Base-by-base conservation (phyloP, 495 filamentous ascomycete species). In the Podospora fimiseda region DNA sequence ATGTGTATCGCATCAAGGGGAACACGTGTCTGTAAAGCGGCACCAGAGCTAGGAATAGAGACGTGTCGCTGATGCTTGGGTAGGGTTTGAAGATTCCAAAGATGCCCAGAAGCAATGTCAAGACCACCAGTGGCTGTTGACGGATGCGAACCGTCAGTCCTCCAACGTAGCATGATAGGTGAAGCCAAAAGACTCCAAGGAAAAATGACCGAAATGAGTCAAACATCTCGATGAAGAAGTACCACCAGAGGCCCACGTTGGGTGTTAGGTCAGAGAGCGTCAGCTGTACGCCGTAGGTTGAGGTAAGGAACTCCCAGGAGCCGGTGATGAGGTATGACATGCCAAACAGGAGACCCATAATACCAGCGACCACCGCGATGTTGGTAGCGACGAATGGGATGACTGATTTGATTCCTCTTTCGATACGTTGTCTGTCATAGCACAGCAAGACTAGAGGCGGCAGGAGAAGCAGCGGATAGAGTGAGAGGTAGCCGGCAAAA, bases 191-290 rank as follows among this genome's bases (percentile, higher is more conserved):
- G 5, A 97, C 90, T 18, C 88, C 94, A 2, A 98, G 78, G 77
- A 98, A 98, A 75, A 98, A 97, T 45, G 86, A 85, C 19, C 93
- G 83, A 77, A 98, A 98, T 3, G 90, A 92, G 69, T 98, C 93
- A 66, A 98, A 98, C 82, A 98, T 98, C 71, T 98, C 93, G 60
- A 92, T 94, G 72, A 98, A 97, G 70, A 97, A 98, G 72, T 98
- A 98, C 93, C 93, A 98, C 93, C 93, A 98, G 0, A 98, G 77
- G 1, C 93, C 93, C 37, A 94, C 84, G 57, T 97, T 98, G 19
- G 93, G 93, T 0, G 92, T 92, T 40, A 98, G 74, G 70, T 97
- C 94, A 1, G 90, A 90, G 3, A 98, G 82, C 2, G 93, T 81
- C 13, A 98, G 76, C 59, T 92, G 90, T 21, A 95, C 87, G 50